phyloP scores from a whole-genome alignment of 2,329 filamentous ascomycete species.

The Chaetomium sp. region DNA sequence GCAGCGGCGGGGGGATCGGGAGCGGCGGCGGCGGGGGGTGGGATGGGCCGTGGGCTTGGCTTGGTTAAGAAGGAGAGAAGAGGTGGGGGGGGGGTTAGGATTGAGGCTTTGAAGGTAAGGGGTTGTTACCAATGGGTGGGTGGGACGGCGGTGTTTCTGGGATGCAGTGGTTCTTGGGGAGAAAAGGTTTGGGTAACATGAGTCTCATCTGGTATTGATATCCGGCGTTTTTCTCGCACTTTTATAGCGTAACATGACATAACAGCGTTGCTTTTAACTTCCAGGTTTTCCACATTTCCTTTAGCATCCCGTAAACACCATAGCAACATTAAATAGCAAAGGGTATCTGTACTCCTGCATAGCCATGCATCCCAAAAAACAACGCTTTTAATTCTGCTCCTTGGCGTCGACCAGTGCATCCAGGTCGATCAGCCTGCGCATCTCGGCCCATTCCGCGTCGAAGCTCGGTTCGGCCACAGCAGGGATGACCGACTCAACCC shows the following conservation, averaged over 20 bases:
- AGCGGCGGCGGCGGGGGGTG: not conserved
- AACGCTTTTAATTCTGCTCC: not conserved
- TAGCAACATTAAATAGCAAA: conserved; percentile 14
- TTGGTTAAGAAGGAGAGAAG: too few relatives aligned
- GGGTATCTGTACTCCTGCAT: conserved; percentile 21
- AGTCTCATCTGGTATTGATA: not conserved
- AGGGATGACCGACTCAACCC: conserved; percentile 19
- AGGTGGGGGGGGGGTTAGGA: not conserved
- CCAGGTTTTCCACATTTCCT: not conserved
- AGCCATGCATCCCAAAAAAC: conserved; percentile 6
- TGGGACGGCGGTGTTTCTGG: not conserved
- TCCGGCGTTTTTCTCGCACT: not conserved
- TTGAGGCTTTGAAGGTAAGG: not conserved
- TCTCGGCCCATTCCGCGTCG: conserved; percentile 33
- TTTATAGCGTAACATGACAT: not conserved
- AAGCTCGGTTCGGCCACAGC: conserved; percentile 21
- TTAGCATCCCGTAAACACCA: not conserved
- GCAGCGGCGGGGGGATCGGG: too few relatives aligned
- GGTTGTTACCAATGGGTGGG: not conserved
- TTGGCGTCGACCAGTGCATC: conserved; percentile 25
- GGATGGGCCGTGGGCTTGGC: not conserved
- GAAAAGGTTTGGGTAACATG: not conserved
- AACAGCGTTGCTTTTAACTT: not conserved
- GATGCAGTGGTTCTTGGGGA: not conserved
- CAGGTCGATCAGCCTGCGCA: conserved; percentile 32